A percentile compares a stretch with the other conserved stretches of the same genome.
These are phyloP conservation scores for Synura sp. DNA, from an alignment of 352 stramenopile species.

Conservation along the genomic window DNA sequence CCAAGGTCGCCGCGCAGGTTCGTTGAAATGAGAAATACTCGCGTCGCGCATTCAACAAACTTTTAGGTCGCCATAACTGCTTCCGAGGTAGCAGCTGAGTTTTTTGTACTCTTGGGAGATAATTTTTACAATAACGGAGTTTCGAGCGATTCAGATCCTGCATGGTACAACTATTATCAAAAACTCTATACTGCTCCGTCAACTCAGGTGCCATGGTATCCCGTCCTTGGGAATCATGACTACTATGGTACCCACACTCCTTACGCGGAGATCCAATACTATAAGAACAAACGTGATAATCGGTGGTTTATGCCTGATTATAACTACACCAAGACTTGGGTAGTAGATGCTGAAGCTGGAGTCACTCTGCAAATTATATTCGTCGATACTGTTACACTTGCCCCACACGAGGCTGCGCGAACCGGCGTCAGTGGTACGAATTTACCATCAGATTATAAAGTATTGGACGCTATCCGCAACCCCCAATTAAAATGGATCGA, in stretches of 20 bases:
- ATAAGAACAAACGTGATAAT: too few species aligned
- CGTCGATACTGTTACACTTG: conserved; percentile 40
- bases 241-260: conserved; percentile 39
- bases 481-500: conserved; percentile 42
- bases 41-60: too few species aligned
- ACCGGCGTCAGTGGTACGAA: background rate
- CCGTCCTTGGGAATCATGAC: conserved; percentile 42
- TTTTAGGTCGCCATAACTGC: too few species aligned
- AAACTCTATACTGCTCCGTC: conserved; percentile 7
- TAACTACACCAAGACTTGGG: conserved; percentile 25
- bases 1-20: too few species aligned
- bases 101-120: too few species aligned
- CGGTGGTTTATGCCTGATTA: conserved; percentile 31
- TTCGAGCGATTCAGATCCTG: too few species aligned
- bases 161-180: too few species aligned
- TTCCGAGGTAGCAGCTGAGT: too few species aligned
- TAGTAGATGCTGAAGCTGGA: background rate
- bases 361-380: conserved; percentile 36
- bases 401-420: background rate
- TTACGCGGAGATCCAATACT: background rate
- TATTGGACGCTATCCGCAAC: background rate
- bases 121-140: too few species aligned
- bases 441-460: background rate
- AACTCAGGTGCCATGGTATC: conserved; percentile 12
- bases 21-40: too few species aligned